Conservation (phyloP, 805 yeast genomes). For the Metschnikowia continentalis region DNA sequence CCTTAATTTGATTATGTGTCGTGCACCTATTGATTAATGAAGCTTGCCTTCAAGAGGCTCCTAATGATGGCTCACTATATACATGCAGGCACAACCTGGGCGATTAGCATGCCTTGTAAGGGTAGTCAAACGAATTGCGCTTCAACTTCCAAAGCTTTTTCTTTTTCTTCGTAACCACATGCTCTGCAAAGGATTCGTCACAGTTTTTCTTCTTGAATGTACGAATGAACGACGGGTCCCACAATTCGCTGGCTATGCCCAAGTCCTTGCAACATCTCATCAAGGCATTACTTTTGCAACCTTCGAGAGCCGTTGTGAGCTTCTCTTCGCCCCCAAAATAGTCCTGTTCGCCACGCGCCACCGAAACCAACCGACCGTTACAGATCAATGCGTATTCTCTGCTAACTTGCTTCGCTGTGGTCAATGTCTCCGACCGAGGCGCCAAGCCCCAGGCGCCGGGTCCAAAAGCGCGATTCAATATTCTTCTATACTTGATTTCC, state of each 20-base stretch:
- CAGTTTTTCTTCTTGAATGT: conserved; percentile 47
- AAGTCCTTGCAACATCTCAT: conserved; percentile 98
- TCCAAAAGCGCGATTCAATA: conserved; percentile 86
- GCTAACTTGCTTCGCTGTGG: conserved; percentile 71
- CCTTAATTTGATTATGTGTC: too few relatives aligned
- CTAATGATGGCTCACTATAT: background rate
- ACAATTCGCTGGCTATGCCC: conserved; percentile 92
- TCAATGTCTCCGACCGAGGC: conserved; percentile 80
- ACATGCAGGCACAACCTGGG: background rate
- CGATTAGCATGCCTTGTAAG: conserved; percentile 49
- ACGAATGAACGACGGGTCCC: conserved; percentile 90
- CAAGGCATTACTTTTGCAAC: conserved; percentile 92
- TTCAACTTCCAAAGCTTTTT: conserved; percentile 86
- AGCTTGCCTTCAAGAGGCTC: background rate
- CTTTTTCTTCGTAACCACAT: conserved; percentile 74
- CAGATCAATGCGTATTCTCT: conserved; percentile 88
- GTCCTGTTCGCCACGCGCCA: conserved; percentile 95
- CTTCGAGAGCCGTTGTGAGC: conserved; percentile 93
- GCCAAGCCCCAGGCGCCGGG: conserved; percentile 99
- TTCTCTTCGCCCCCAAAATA: conserved; percentile 79
- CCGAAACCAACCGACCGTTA: conserved; percentile 81
- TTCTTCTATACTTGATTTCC: conserved; percentile 90
- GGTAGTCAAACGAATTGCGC: conserved; percentile 78
- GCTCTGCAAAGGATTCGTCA: conserved; percentile 82
- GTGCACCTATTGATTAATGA: background rate